A percentile compares a stretch with the other conserved stretches of the same genome.
phyloP scores from a whole-genome alignment of 116 monocot species.

The Posidonia oceanica region DNA sequence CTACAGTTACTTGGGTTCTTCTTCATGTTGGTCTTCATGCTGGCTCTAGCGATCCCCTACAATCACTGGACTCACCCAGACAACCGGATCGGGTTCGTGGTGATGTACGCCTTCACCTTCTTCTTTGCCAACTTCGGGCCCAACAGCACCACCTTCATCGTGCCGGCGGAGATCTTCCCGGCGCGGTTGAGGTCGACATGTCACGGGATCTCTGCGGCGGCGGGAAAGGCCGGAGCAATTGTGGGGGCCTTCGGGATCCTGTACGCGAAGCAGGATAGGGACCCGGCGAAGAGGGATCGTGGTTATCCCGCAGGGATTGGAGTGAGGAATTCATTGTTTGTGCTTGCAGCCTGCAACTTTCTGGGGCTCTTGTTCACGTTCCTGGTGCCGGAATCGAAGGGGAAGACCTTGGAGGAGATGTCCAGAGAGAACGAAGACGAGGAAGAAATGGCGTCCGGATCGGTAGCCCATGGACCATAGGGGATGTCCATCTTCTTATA shows the following conservation, averaged over 20 bases:
- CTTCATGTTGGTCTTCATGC: conserved; percentile 20
- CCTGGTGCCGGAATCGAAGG: conserved; percentile 45
- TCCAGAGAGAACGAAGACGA: conserved; percentile 24
- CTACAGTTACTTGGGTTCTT: conserved; percentile 18
- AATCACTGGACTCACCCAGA: conserved; percentile 17
- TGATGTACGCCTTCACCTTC: conserved; percentile 40
- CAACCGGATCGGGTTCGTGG: conserved; percentile 30
- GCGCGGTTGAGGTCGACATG: conserved; percentile 34
- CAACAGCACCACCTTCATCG: conserved; percentile 47
- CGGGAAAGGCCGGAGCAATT: conserved; percentile 71
- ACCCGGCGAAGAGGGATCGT: conserved; percentile 1
- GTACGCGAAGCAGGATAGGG: conserved; percentile 11
- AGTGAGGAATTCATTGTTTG: conserved; percentile 23
- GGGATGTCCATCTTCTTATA: too few species aligned
- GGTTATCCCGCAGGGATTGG: conserved; percentile 18
- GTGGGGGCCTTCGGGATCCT: conserved; percentile 64
- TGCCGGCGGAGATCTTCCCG: conserved; percentile 69
- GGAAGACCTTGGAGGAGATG: conserved; percentile 44
- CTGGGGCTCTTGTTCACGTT: conserved; percentile 28
- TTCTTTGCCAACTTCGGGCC: conserved; percentile 54
- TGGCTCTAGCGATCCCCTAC: conserved; percentile 21
- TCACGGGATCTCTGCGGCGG: conserved; percentile 57
- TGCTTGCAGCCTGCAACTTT: conserved; percentile 18
- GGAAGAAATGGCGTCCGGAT: neutral
- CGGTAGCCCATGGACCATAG: neutral